A percentile compares a stretch with the other conserved stretches of the same genome.
These are phyloP conservation scores for Trichoderma breve DNA, from an alignment of 2,329 filamentous ascomycete species.

Conservation along the genomic window DNA sequence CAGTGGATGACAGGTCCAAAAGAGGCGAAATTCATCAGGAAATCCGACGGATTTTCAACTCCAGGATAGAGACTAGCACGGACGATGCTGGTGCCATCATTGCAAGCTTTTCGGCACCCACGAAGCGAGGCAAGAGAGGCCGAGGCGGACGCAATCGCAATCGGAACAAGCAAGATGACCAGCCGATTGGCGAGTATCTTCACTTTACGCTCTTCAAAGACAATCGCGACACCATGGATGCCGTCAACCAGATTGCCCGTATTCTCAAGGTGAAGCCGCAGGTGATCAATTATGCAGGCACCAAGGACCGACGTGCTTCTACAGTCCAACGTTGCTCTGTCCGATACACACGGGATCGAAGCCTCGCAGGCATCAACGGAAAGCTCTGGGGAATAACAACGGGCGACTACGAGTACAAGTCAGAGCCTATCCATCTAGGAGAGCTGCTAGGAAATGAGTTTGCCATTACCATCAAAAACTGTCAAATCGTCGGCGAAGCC, in stretches of 20 bases:
- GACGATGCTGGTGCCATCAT: slow-evolving; percentile 57
- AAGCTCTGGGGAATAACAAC: slow-evolving; percentile 63
- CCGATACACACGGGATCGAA: slow-evolving; percentile 49
- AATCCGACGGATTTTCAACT: slow-evolving; percentile 78
- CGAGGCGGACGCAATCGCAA: slow-evolving; percentile 28
- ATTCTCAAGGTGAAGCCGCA: slow-evolving; percentile 72
- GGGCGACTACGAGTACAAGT: slow-evolving; percentile 78
- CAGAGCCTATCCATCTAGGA: slow-evolving; percentile 72
- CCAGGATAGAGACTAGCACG: slow-evolving; percentile 73
- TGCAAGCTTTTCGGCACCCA: slow-evolving; percentile 59
- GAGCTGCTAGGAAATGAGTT: slow-evolving; percentile 90
- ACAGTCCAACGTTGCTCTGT: slow-evolving; percentile 80
- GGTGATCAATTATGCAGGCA: slow-evolving; percentile 74
- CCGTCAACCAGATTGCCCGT: slow-evolving; percentile 72
- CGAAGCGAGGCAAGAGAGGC: slow-evolving; percentile 32
- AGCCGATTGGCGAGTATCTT: slow-evolving; percentile 61
- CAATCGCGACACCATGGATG: slow-evolving; percentile 95
- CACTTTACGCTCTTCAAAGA: slow-evolving; percentile 95
- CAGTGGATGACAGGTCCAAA: slow-evolving; percentile 44
- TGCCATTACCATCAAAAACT: slow-evolving; percentile 85
- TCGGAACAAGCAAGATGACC: slow-evolving; percentile 30
- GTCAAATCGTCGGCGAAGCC: slow-evolving; percentile 54
- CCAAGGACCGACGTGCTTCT: slow-evolving; percentile 84
- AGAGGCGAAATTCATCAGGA: slow-evolving; percentile 53
- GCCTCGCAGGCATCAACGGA: slow-evolving; percentile 63